A percentile compares a stretch with the other conserved stretches of the same genome.
Evolutionary conservation across 371 early-diverging fungal genomes (phyloP).

Genomic region (Dichotomocladium elegans): DNA sequence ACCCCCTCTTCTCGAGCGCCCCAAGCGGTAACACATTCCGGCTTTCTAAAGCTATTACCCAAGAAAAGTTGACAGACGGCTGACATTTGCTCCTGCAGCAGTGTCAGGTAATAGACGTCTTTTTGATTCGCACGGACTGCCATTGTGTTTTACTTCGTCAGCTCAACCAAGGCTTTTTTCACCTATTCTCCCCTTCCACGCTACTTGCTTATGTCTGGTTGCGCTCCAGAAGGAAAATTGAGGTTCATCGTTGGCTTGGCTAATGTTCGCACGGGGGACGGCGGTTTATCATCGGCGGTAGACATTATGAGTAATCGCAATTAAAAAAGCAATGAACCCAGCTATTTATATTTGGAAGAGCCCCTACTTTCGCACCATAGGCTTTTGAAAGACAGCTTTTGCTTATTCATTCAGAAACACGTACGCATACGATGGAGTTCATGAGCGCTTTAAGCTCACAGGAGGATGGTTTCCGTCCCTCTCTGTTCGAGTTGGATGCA

Average conservation of each 20-base stretch:
- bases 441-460: slow-evolving; percentile 77
- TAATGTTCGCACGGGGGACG: background rate
- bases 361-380: background rate
- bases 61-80: slow-evolving; percentile 61
- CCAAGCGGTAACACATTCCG: no score
- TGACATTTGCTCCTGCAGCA: slow-evolving; percentile 61
- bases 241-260: slow-evolving; percentile 14
- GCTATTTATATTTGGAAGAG: no score
- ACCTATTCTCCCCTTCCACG: no score
- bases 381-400: background rate
- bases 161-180: no score
- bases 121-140: slow-evolving; percentile 87
- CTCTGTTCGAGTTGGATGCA: slow-evolving; percentile 86
- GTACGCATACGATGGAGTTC: slow-evolving; percentile 74
- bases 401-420: slow-evolving; percentile 4
- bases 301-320: background rate
- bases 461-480: slow-evolving; percentile 75
- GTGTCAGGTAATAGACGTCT: slow-evolving; percentile 72
- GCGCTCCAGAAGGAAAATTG: slow-evolving; percentile 71
- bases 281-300: background rate
- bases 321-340: background rate
- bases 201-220: slow-evolving; percentile 73
- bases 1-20: no score
- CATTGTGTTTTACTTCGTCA: no score
- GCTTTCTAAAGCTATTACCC: no score